Percentiles rank a stretch among this genome's conserved stretches.
These are phyloP conservation scores for Penicillium brasilianum DNA, from an alignment of 2,329 filamentous ascomycete genomes.

Conservation along the genomic window DNA sequence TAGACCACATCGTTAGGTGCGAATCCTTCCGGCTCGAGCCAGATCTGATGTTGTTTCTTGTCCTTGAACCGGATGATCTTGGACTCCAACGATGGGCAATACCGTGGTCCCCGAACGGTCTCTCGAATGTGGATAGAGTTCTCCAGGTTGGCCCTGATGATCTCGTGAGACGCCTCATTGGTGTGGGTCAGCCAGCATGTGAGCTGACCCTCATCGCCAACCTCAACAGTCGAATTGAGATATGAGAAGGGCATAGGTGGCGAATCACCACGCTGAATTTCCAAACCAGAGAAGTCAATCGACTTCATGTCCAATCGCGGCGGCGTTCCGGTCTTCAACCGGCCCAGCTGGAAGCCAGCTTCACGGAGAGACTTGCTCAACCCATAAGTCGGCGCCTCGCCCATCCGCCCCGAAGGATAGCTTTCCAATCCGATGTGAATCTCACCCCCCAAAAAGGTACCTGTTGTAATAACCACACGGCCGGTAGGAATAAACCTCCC, in stretches of 20 bases:
- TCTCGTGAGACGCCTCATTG: conserved; percentile 78
- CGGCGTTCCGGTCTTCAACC: conserved; percentile 94
- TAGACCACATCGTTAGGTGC: conserved; percentile 83
- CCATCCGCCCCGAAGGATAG: conserved; percentile 88
- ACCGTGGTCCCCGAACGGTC: conserved; percentile 89
- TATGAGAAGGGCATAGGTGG: conserved; percentile 92
- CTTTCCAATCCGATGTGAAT: conserved; percentile 90
- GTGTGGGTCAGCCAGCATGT: conserved; percentile 88
- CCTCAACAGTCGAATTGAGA: conserved; percentile 76
- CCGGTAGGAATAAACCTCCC: conserved; percentile 81
- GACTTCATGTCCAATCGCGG: conserved; percentile 80
- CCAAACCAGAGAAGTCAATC: conserved; percentile 76
- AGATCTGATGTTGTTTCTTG: conserved; percentile 83
- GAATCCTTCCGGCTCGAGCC: conserved; percentile 96
- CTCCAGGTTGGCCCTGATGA: conserved; percentile 87
- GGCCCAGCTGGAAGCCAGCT: conserved; percentile 85
- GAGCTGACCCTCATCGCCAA: conserved; percentile 72
- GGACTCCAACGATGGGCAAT: conserved; percentile 93
- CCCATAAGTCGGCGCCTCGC: conserved; percentile 89
- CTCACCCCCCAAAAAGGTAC: conserved; percentile 92
- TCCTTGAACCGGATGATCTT: conserved; percentile 88
- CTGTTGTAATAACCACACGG: conserved; percentile 91
- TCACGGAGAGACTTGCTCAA: conserved; percentile 87
- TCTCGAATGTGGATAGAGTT: conserved; percentile 97
- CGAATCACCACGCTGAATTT: conserved; percentile 79